These are phyloP conservation scores for Phialophora tarda DNA, from an alignment of 2,329 filamentous ascomycete species.

Conservation along the genomic window DNA sequence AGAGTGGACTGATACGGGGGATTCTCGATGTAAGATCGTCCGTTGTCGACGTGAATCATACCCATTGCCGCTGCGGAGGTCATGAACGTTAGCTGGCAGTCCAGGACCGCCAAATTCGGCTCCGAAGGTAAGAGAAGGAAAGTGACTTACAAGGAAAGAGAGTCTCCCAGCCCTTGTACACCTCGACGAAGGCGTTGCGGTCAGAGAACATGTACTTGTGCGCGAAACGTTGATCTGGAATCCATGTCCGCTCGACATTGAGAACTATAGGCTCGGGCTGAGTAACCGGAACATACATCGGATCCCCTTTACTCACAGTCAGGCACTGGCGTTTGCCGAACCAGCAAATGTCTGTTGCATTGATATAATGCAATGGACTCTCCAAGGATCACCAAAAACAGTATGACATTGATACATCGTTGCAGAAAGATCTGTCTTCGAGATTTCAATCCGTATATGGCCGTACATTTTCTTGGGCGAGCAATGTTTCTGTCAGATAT, in stretches of 20 bases:
- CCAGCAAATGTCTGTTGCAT: conserved; percentile 11
- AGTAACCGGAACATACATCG: not conserved
- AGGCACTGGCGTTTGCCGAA: conserved; percentile 8
- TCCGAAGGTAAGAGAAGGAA: not conserved
- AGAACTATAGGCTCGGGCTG: not conserved
- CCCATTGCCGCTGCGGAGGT: conserved; percentile 6
- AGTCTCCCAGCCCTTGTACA: conserved; percentile 4
- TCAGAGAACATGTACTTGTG: conserved; percentile 13
- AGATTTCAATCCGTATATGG: not conserved
- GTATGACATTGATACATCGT: not conserved
- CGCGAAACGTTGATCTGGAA: conserved; percentile 13
- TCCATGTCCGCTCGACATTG: conserved; percentile 7
- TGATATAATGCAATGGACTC: conserved; percentile 6
- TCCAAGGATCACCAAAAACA: not conserved
- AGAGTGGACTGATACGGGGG: conserved; percentile 6
- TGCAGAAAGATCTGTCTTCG: conserved; percentile 5
- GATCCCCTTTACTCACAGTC: not conserved
- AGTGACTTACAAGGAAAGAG: conserved; percentile 3
- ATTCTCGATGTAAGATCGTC: conserved; percentile 5
- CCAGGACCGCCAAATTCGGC: not conserved
- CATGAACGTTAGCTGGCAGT: not conserved
- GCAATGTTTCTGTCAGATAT: not conserved
- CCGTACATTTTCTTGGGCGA: not conserved
- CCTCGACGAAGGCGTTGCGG: conserved; percentile 7
- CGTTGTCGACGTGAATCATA: conserved; percentile 1